Evolutionary conservation across 495 filamentous ascomycete genomes (phyloP), one percentile per base, ranked within the genome.

Genomic region (Coniosporium apollinis): DNA sequence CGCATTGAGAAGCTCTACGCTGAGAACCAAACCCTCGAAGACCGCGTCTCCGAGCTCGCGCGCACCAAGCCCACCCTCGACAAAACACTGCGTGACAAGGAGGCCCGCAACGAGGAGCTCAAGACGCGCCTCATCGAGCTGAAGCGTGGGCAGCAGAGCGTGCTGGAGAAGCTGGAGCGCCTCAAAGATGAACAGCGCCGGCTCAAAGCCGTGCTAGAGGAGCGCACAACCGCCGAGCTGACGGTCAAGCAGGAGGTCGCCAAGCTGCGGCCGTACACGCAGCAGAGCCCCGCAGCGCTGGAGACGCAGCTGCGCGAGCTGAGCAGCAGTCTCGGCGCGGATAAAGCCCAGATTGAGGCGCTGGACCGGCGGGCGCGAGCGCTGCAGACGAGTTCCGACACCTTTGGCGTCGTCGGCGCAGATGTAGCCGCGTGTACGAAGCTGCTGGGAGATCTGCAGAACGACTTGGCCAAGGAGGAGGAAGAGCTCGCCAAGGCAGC

Each of bases 311-410:
- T 97, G 25, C 70, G 75, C 5, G 83, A 94, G 33, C 63, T 96
- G 26, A 81, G 70, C 34, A 76, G 79, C 51, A 79, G 69, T 19
- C 61, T 96, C 13, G 62, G 65, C 38, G 60, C 61, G 14, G 85
- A 96, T 43, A 87, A 86, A 43, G 62, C 70, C 7, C 74, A 79
- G 22, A 89, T 91, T 38, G 89, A 97, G 51, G 61, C 70, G 1
- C 71, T 94, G 34, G 91, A 96, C 51, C 74, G 80, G 36, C 70
- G 85, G 22, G 72, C 77, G 8, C 68, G 91, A 26, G 89, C 85
- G 3, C 62, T 97, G n/a, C 85, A 94, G 49, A 94, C 85, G 2
- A 85, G 79, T 14, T 74, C 76, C 4, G 86, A 94, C 55, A 83
- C 83, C 1, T 96, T 94, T 47, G 66, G 69, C 3, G 73, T 87